phyloP scores from a whole-genome alignment of 1,139 yeast species.

The Pichia sp. region DNA sequence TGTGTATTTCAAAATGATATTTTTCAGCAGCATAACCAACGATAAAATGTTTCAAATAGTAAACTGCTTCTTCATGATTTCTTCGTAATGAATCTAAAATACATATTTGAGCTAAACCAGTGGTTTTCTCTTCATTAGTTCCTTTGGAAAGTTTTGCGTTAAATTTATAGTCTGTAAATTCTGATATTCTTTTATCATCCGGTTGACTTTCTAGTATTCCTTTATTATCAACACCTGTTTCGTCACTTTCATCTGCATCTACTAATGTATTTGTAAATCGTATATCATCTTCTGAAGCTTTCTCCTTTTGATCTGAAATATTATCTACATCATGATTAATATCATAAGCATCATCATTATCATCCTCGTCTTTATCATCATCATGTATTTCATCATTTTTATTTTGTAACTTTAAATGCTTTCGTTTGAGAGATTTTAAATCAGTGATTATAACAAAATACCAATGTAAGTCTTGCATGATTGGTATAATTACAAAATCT shows the following conservation, averaged over 20 bases:
- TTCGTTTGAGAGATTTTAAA: conserved; percentile 34
- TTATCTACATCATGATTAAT: background rate
- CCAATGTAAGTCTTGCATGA: conserved; percentile 85
- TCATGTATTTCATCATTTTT: background rate
- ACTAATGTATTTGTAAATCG: no score
- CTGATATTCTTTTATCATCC: no score
- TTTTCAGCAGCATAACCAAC: conserved; percentile 66
- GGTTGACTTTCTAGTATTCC: no score
- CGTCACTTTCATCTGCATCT: background rate
- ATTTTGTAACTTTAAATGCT: conserved; percentile 1
- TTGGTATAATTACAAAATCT: conserved; percentile 68
- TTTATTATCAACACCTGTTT: background rate
- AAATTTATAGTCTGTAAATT: background rate
- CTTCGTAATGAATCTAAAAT: conserved; percentile 74
- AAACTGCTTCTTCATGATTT: conserved; percentile 47
- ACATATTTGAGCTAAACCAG: conserved; percentile 46
- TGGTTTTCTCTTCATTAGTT: background rate
- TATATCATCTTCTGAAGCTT: background rate
- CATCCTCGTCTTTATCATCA: background rate
- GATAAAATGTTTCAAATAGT: conserved; percentile 58
- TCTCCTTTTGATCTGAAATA: background rate
- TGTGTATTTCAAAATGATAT: conserved; percentile 42
- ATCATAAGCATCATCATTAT: background rate
- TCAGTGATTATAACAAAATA: conserved; percentile 65
- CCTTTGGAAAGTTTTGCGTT: background rate